Evolutionary conservation across 2,329 filamentous ascomycete species (phyloP), one percentile per base, ranked within the genome.

Genomic region (Botryotinia calthae): DNA sequence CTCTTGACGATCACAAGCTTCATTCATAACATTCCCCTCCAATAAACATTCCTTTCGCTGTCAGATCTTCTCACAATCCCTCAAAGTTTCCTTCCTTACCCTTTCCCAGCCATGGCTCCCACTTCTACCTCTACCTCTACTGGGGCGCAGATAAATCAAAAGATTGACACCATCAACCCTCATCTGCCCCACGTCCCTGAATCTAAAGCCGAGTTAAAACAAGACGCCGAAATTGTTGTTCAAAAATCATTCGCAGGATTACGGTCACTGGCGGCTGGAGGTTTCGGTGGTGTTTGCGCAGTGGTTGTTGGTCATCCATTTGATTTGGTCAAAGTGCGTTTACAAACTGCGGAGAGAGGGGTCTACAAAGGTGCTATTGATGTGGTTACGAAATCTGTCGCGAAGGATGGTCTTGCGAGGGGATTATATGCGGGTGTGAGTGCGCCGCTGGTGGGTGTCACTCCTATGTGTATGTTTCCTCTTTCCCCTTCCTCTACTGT

Each of bases 361-460:
- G 93, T 97, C 51, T 99, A 99, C 84, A 91, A 86, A 51, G 91
- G 92, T 63, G 96, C 96, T 22, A 87, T 98, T 79, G 96, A 99
- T 84, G 95, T 98, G 1, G 94, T 98, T 76, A 87, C 88, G 82
- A 97, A 92, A 86, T 95, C 93, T 51, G 84, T 99, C 74, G 95
- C 95, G 42, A 88, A 92, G 75, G 95, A 98, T 83, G 96, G 96
- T 2, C 82, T 97, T 77, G 79, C 84, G 74, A 84, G 93, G 82
- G 96, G 96, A 14, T 83, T 99, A 75, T 99, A 99, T 83, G 96
- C 96, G n/a, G 96, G 96, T 82, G 95, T 99, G 63, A 96, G 93
- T 78, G 96, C 96, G 79, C 96, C 96, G 62, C 85, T 99, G 75
- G 93, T 98, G 16, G 96, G 96, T 71, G 96, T 99, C 25, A 99